Evolutionary conservation across 1,284 basidiomycete genomes (phyloP).

Genomic region (Malassezia vespertilionis): DNA sequence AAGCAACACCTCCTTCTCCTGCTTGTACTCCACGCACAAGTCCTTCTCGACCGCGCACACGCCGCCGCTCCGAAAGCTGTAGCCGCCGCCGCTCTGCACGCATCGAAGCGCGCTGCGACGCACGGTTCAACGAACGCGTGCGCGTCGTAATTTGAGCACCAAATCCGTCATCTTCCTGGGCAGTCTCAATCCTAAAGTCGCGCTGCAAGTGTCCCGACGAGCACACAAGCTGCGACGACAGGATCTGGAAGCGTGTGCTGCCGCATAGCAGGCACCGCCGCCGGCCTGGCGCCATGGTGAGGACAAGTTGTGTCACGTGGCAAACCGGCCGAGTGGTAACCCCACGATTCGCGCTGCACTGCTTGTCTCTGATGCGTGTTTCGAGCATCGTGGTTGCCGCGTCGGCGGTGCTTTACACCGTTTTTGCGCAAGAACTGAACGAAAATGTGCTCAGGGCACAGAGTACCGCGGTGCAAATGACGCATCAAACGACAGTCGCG

Average conservation of each 20-base stretch:
- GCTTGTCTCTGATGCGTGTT: too few relatives aligned
- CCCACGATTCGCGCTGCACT: too few relatives aligned
- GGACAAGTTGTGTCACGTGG: too few relatives aligned
- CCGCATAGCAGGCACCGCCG: constrained; percentile 13
- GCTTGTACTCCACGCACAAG: constrained; percentile 10
- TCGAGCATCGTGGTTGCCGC: too few relatives aligned
- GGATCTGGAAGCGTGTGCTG: constrained; percentile 15
- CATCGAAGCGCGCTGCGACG: constrained; percentile 9
- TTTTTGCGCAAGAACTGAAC: too few relatives aligned
- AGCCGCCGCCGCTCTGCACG: constrained; percentile 5
- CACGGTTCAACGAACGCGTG: constrained; percentile 7
- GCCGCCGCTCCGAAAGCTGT: not conserved
- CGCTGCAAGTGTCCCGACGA: constrained; percentile 16
- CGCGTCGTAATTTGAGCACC: constrained; percentile 17
- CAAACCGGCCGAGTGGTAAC: too few relatives aligned
- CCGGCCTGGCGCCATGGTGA: constrained; percentile 8
- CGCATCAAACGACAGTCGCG: too few relatives aligned
- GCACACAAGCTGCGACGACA: constrained; percentile 17
- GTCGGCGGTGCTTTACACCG: too few relatives aligned
- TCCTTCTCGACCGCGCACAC: constrained; percentile 1
- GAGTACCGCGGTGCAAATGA: too few relatives aligned
- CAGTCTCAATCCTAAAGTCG: constrained; percentile 15
- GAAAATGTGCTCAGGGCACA: too few relatives aligned
- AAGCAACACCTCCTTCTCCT: not conserved
- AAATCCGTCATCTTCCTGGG: constrained; percentile 17